Base-by-base conservation (phyloP, 2,329 filamentous ascomycete species). In the Ceratocystis variospora region DNA sequence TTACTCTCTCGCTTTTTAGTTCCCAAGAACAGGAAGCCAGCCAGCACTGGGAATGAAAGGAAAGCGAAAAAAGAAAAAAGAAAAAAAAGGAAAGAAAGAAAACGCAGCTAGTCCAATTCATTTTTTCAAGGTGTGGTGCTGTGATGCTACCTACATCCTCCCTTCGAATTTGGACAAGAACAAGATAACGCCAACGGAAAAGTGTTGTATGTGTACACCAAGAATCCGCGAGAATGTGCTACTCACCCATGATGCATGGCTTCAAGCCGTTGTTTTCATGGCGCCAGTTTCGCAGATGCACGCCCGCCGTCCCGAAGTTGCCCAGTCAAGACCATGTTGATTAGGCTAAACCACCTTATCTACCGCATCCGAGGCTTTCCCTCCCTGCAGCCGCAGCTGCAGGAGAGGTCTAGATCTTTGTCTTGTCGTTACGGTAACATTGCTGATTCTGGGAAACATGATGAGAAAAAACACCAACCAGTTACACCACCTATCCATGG, bases 401-500 rank as follows among this genome's bases (percentile, higher is more conserved):
- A 55, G 5, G 28, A 17, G 7, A 31, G 28, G 53, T 37, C 53
- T 59, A 59, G 53, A 59, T 59, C 25, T 59, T 17, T 31, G 12
- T 59, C 25, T 50, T 33, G 53, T 33, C 28, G 53, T 33, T 59
- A 59, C 25, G 25, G 53, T 59, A 33, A 33, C 53, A 59, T 59
- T 10, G 15, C 17, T 31, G 10, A 31, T 31, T 31, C 22, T 5
- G 10, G 22, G 53, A 57, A 31, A 22, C 22, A 5, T 57, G 48
- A 53, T 53, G 48, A 53, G 2, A 53, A 19, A 25, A 53, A 19
- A 25, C 8, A 8, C 17, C 53, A 59, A 33, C 25, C 4, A 33
- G 53, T 33, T 59, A 33, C 53, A 59, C 53, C 12, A 31, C 53
- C 17, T 33, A 59, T 59, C 53, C 53, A 59, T 33, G 53, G 53